Evolutionary conservation across 345 rosid genomes (phyloP).

Genomic region (Boechera retrofracta): DNA sequence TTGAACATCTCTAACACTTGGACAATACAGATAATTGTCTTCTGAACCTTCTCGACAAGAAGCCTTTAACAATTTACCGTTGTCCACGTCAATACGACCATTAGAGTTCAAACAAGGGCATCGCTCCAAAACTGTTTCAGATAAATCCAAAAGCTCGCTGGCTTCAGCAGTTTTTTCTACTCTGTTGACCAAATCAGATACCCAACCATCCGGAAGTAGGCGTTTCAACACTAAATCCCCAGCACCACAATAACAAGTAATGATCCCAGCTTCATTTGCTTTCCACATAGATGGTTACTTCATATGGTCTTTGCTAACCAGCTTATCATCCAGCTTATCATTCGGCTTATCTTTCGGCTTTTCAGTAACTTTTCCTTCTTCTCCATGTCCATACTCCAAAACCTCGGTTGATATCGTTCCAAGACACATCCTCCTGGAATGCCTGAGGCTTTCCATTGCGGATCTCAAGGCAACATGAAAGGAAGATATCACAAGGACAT

Average conservation of each 20-base stretch:
- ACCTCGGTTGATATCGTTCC: conserved; percentile 39
- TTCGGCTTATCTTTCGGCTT: not conserved
- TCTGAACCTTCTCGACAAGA: conserved; percentile 58
- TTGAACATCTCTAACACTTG: conserved; percentile 50
- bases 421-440: conserved; percentile 42
- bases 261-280: conserved; percentile 56
- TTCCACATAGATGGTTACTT: conserved; percentile 51
- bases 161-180: conserved; percentile 46
- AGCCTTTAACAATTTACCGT: conserved; percentile 51
- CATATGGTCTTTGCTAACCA: conserved; percentile 24
- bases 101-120: conserved; percentile 58
- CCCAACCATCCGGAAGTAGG: conserved; percentile 47
- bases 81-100: conserved; percentile 42
- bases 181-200: conserved; percentile 50
- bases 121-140: conserved; percentile 15
- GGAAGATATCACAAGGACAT: conserved; percentile 61
- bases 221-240: conserved; percentile 51
- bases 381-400: conserved; percentile 53
- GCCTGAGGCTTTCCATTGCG: conserved; percentile 54
- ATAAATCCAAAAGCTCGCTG: conserved; percentile 7
- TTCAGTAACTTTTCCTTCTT: not conserved
- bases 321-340: not conserved
- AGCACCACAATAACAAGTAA: conserved; percentile 63
- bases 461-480: conserved; percentile 61
- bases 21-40: conserved; percentile 69